These are phyloP conservation scores for rapeseed (Brassica napus) DNA, from an alignment of 345 rosid genomes.

Conservation along the genomic window DNA sequence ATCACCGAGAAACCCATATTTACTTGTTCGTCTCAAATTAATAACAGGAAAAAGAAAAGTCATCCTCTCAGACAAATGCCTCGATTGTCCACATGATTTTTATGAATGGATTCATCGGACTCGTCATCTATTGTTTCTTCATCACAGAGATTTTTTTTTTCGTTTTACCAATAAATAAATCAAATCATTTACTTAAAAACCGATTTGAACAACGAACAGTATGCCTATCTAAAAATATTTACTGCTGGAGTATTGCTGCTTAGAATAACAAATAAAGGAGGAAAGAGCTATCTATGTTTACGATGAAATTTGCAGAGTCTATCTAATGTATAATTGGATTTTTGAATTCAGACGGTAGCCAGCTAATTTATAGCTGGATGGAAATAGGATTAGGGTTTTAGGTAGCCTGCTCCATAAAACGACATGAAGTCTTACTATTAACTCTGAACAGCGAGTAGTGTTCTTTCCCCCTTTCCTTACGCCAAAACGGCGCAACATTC, in stretches of 20 bases:
- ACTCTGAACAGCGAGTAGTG: background rate
- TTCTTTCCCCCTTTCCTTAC: background rate
- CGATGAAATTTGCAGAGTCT: background rate
- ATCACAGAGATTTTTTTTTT: constrained; percentile 45
- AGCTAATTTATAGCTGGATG: background rate
- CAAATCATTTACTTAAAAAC: background rate
- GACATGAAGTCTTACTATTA: background rate
- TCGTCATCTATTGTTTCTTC: constrained; percentile 61
- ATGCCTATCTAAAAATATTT: background rate
- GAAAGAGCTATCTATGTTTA: background rate
- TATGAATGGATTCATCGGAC: constrained; percentile 62
- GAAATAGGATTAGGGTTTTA: background rate
- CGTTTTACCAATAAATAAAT: background rate
- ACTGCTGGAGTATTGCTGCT: background rate
- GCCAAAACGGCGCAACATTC: background rate
- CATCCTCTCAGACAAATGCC: constrained; percentile 75
- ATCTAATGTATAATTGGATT: background rate
- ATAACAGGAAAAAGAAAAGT: background rate
- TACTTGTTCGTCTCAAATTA: background rate
- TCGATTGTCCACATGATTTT: constrained; percentile 60
- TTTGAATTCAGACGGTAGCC: background rate
- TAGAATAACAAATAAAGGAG: background rate
- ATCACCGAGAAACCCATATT: constrained; percentile 50
- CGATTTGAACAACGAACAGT: background rate
- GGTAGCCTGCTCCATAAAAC: background rate